Percentiles rank a stretch among this genome's conserved stretches.
Evolutionary conservation across 345 rosid species (phyloP).

Genomic region (Cardamine occulta): DNA sequence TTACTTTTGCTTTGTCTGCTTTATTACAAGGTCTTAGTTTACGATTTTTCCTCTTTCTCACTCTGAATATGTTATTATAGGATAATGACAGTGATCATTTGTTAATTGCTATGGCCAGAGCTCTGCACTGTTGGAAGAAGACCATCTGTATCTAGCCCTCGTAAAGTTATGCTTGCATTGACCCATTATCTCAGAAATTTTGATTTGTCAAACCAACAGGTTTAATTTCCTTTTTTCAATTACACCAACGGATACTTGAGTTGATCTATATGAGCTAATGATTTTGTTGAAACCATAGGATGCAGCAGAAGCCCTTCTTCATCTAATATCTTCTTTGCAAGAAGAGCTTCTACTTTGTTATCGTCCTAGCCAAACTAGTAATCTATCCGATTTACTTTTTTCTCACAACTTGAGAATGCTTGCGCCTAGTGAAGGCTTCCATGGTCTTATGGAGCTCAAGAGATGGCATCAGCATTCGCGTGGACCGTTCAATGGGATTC

Average conservation of each 20-base stretch:
- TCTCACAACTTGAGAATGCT: conserved; percentile 59
- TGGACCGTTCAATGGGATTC: conserved; percentile 91
- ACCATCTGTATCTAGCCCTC: conserved; percentile 60
- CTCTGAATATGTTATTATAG: background rate
- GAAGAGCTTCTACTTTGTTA: conserved; percentile 67
- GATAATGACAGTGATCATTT: background rate
- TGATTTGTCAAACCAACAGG: conserved; percentile 86
- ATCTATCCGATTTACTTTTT: conserved; percentile 53
- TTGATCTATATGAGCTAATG: conserved; percentile 13
- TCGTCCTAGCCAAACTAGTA: conserved; percentile 47
- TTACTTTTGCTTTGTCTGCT: conserved; percentile 62
- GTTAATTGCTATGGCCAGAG: conserved; percentile 44
- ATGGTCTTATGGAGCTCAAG: conserved; percentile 54
- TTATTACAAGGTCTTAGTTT: conserved; percentile 54
- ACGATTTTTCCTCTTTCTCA: background rate
- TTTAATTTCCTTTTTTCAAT: conserved; percentile 5
- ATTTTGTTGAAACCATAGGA: conserved; percentile 54
- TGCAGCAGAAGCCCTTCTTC: conserved; percentile 93
- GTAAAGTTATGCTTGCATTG: conserved; percentile 75
- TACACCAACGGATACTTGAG: background rate
- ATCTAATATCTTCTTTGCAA: conserved; percentile 74
- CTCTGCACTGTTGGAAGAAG: conserved; percentile 47
- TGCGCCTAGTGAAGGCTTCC: conserved; percentile 39
- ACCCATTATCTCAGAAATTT: conserved; percentile 58
- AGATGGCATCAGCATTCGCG: conserved; percentile 82